phyloP scores from a whole-genome alignment of 2,329 filamentous ascomycete genomes.

The Aspergillus puulaauensis region DNA sequence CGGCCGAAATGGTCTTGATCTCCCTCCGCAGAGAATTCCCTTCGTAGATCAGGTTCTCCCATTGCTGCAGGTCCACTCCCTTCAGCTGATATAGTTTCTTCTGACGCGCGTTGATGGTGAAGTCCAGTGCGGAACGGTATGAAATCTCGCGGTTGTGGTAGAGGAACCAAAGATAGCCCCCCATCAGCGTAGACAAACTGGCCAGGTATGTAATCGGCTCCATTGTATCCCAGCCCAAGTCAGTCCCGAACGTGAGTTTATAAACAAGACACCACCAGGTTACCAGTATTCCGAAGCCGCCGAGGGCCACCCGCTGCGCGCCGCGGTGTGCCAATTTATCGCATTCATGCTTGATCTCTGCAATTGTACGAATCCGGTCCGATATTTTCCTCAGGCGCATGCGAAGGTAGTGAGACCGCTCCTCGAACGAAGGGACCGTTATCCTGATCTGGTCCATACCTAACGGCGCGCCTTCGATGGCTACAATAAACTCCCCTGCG shows the following conservation, averaged over 20 bases:
- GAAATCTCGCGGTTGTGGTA: constrained; percentile 88
- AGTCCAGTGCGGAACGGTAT: constrained; percentile 82
- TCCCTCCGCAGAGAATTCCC: constrained; percentile 75
- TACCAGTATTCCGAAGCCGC: constrained; percentile 70
- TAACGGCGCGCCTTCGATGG: constrained; percentile 68
- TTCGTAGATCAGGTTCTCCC: constrained; percentile 78
- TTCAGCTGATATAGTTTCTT: constrained; percentile 70
- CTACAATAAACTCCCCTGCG: constrained; percentile 79
- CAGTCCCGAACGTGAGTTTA: constrained; percentile 64
- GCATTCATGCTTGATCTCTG: constrained; percentile 76
- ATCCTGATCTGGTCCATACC: constrained; percentile 69
- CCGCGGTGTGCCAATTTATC: constrained; percentile 73
- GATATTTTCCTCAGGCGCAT: constrained; percentile 72
- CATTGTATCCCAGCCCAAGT: constrained; percentile 85
- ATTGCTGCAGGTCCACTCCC: constrained; percentile 73
- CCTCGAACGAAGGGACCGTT: constrained; percentile 80
- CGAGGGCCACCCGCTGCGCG: constrained; percentile 76
- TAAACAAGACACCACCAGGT: constrained; percentile 85
- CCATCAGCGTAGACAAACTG: constrained; percentile 81
- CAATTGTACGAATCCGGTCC: constrained; percentile 65
- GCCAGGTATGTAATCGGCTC: constrained; percentile 89
- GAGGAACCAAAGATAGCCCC: constrained; percentile 89
- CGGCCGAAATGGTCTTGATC: constrained; percentile 74
- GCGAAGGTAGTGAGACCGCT: constrained; percentile 86
- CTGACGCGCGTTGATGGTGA: constrained; percentile 79